Evolutionary conservation across 2,329 filamentous ascomycete genomes (phyloP), one percentile per base, ranked within the genome.

Genomic region (Penicillium sp.): DNA sequence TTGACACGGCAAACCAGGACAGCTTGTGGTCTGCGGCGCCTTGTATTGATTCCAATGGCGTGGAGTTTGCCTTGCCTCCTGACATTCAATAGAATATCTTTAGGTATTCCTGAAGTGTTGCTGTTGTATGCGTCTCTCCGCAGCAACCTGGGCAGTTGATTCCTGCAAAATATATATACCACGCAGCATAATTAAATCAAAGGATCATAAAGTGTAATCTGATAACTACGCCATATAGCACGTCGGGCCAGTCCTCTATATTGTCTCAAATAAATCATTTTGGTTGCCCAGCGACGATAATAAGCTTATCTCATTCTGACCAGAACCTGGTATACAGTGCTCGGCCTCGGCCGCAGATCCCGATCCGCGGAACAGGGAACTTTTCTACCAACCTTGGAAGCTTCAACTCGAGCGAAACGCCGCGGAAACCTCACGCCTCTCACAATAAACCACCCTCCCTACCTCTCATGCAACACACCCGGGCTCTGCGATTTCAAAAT

Each of bases 301-400:
- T 26, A 13, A 39, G 21, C 9, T 21, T 42, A 42, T 42, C 37
- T 14, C 13, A 11, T 29, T 4, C 29, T 27, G 21, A 29, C 27
- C 26, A 24, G 26, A 8, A 26, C 8, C 5, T 14, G 19, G n/a
- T 47, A 33, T 14, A n/a, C n/a, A 27, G 9, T 26, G 21, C 29
- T 39, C n/a, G 48, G 56, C 53, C 54, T 54, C 56, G 60, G 64
- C 53, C 49, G 58, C 57, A 58, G 55, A 61, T 59, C 52, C 63
- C 58, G 62, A 56, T 57, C 61, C 45, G 58, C 53, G 52, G 52
- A 55, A 37, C 58, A 14, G 16, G 43, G 27, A 31, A 51, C 24
- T 53, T 57, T 60, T 60, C 35, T 22, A 13, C 35, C 39, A 22
- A 42, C 19, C 4, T 22, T 9, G 2, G 9, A 22, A 42, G 27